These are phyloP conservation scores for Laguncularia racemosa DNA, from an alignment of 345 rosid genomes.

Conservation along the genomic window DNA sequence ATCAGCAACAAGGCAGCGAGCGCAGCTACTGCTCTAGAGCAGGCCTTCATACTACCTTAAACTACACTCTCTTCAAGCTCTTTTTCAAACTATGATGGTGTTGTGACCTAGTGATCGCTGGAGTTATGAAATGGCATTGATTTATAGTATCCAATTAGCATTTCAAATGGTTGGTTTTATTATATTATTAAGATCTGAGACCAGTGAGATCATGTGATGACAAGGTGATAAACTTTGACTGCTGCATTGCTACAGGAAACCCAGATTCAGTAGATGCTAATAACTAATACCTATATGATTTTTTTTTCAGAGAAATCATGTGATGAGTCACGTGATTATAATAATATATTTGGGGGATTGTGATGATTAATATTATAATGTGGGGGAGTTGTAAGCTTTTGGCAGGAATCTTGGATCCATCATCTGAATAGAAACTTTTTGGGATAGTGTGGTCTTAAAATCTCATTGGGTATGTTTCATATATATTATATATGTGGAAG, in stretches of 20 bases:
- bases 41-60: constrained; percentile 33
- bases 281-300: not conserved
- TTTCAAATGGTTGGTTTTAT: too few relatives aligned
- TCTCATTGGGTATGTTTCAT: too few relatives aligned
- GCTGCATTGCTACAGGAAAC: constrained; percentile 1
- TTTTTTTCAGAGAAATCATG: constrained; percentile 21
- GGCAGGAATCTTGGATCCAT: too few relatives aligned
- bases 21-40: constrained; percentile 22
- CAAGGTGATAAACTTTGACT: constrained; percentile 24
- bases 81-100: not conserved
- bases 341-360: constrained; percentile 12
- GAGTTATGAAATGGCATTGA: too few relatives aligned
- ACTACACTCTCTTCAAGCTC: not conserved
- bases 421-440: too few relatives aligned
- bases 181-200: constrained; percentile 28
- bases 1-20: constrained; percentile 32
- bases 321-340: constrained; percentile 37
- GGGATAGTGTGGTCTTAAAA: too few relatives aligned
- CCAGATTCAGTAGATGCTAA: not conserved
- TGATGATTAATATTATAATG: too few relatives aligned
- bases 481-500: too few relatives aligned
- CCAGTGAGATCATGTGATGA: constrained; percentile 45
- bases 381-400: too few relatives aligned
- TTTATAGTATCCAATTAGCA: not conserved
- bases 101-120: not conserved